Evolutionary conservation across 1,284 basidiomycete species (phyloP).

Genomic region (Phellinidium pouzarii): DNA sequence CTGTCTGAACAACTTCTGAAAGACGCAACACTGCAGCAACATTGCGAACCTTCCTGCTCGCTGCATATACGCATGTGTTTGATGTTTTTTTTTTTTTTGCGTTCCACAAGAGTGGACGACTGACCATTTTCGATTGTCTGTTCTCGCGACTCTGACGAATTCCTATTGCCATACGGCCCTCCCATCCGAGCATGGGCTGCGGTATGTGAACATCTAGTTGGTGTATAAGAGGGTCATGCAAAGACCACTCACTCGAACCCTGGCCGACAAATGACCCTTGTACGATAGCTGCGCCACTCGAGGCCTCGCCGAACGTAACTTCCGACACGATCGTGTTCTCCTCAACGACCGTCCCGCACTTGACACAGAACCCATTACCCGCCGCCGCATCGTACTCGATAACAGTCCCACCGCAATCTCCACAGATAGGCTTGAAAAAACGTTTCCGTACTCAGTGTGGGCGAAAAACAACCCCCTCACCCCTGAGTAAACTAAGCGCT

Average conservation of each 20-base stretch:
- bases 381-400: conserved; percentile 79
- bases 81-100: neutral
- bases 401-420: conserved; percentile 69
- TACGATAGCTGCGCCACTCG: conserved; percentile 89
- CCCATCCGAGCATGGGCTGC: conserved; percentile 73
- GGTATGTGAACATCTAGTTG: neutral
- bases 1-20: conserved; percentile 72
- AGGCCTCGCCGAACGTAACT: conserved; percentile 90
- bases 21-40: conserved; percentile 76
- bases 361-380: conserved; percentile 77
- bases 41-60: conserved; percentile 74
- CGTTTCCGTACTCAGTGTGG: too few relatives aligned
- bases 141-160: conserved; percentile 73
- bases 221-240: neutral
- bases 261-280: conserved; percentile 93
- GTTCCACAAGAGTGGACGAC: conserved; percentile 24
- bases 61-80: conserved; percentile 34
- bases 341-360: conserved; percentile 86
- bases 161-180: conserved; percentile 74
- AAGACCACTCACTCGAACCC: conserved; percentile 70
- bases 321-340: conserved; percentile 93
- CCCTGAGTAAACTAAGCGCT: too few relatives aligned
- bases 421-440: conserved; percentile 44
- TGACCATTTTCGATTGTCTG: conserved; percentile 84
- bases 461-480: neutral